Evolutionary conservation across 2,329 filamentous ascomycete species (phyloP), one percentile per base, ranked within the genome.

Genomic region (Pseudocercospora fuligena): DNA sequence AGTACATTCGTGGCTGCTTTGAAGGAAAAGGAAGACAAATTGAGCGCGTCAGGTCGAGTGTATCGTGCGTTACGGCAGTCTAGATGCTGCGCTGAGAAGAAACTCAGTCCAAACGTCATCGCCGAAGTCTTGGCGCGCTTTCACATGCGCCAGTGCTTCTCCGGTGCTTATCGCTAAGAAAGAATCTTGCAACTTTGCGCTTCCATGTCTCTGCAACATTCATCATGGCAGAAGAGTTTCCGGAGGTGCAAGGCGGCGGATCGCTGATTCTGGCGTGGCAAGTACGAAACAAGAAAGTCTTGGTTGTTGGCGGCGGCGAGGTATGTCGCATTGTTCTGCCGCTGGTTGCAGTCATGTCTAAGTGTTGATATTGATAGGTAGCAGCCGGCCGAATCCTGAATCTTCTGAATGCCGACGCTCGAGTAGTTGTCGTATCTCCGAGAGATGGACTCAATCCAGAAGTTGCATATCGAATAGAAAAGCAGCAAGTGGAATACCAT

Each of bases 231-330:
- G 63, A 68, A 36, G 33, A 64, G 21, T 97, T 92, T 76, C 93
- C 94, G 65, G 85, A 90, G 70, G 88, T 98, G 29, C 90, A 97
- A 80, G 92, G 93, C 64, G 94, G 94, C 60, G 95, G 94, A 66
- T 98, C 94, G 68, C 83, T 99, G 71, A 95, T 99, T 70, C 84
- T 99, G 61, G 95, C 95, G 77, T 99, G 94, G 94, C 95, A 98
- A 82, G 90, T 97, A 75, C 91, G 89, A 77, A 90, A 90, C 79
- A 97, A 96, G 81, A 88, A 89, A 70, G 90, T 98, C 16, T 83
- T 99, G n/a, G 92, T 99, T 4, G 88, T 99, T 7, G 95, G 95
- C 70, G 95, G 95, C 74, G 95, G 95, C 79, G 94, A 98, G 86
- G 94, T 97, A 83, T 73, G 87, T 62, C 23, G 47, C 67, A 40